phyloP scores from a whole-genome alignment of 2,329 filamentous ascomycete genomes.

The Ophiostoma australiae region DNA sequence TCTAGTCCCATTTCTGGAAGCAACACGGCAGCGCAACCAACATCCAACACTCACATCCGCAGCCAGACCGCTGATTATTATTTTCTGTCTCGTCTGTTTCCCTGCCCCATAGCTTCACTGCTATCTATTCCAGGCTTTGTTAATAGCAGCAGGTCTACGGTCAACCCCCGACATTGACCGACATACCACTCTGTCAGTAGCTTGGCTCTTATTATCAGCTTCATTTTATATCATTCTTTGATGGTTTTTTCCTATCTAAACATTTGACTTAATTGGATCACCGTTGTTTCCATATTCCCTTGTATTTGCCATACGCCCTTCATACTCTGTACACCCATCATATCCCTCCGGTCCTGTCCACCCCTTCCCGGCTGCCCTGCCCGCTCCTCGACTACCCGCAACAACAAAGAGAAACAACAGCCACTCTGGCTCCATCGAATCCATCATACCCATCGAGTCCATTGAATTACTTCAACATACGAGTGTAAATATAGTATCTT shows the following conservation, averaged over 20 bases:
- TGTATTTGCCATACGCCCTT: not conserved
- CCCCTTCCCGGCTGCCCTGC: conserved; percentile 2
- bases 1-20: not conserved
- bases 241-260: not conserved
- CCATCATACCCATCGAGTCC: conserved; percentile 28
- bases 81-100: not conserved
- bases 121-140: not conserved
- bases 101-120: not conserved
- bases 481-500: not conserved
- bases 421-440: conserved; percentile 32
- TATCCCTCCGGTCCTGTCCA: not conserved
- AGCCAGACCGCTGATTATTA: not conserved
- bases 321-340: not conserved
- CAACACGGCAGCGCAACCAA: not conserved
- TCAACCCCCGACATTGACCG: not conserved
- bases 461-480: not conserved
- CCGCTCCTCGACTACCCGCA: not conserved
- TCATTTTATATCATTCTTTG: too few species aligned
- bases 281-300: not conserved
- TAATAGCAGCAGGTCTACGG: not conserved
- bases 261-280: not conserved
- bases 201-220: too few species aligned
- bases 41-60: not conserved
- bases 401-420: conserved; percentile 10
- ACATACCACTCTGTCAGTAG: not conserved